Percentiles rank a stretch among this genome's conserved stretches.
These are phyloP conservation scores for Ajuga reptans DNA, from an alignment of 305 asterid species.

Conservation along the genomic window DNA sequence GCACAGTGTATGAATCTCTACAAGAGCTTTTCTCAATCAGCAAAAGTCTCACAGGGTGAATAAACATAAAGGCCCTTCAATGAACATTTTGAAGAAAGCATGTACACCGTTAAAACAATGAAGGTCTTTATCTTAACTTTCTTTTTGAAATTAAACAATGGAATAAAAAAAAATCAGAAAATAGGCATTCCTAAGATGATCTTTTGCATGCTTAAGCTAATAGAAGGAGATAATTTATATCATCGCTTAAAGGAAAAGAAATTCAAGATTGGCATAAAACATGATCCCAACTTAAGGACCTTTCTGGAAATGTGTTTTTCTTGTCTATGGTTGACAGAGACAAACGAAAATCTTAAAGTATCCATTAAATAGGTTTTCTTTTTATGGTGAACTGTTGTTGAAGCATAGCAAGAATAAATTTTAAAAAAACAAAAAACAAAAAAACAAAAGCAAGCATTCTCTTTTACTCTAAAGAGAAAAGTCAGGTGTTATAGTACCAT, in stretches of 20 bases:
- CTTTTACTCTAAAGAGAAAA: conserved; percentile 2
- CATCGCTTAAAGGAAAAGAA: too few relatives aligned
- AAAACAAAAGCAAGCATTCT: not conserved
- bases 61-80: not conserved
- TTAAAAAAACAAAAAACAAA: conserved; percentile 1
- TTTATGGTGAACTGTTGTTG: not conserved
- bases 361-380: not conserved
- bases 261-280: not conserved
- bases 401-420: not conserved
- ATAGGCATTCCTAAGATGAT: conserved; percentile 7
- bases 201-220: too few relatives aligned
- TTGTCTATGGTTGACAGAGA: not conserved
- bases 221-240: too few relatives aligned
- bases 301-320: not conserved
- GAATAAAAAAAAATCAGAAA: conserved; percentile 1
- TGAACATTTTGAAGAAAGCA: not conserved
- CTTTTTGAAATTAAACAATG: not conserved
- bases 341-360: not conserved
- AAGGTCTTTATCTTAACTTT: not conserved
- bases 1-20: not conserved
- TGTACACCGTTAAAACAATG: not conserved
- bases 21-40: not conserved
- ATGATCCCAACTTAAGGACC: not conserved
- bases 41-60: not conserved
- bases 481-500: conserved; percentile 4